phyloP scores from a whole-genome alignment of 2,329 filamentous ascomycete genomes.

The Penicillium olsonii region DNA sequence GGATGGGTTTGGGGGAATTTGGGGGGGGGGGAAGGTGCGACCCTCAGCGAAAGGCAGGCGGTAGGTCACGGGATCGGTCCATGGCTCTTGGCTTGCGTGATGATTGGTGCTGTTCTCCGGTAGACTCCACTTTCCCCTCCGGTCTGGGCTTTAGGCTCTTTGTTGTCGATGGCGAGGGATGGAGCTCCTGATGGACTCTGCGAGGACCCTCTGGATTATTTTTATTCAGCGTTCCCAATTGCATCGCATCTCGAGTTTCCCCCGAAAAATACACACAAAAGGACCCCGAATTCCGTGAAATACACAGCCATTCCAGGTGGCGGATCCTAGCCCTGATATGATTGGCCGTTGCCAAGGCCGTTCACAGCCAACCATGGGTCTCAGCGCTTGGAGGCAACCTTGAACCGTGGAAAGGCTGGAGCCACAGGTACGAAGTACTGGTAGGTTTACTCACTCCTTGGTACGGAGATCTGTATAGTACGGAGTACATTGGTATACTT shows the following conservation, averaged over 20 bases:
- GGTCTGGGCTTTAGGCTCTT: constrained; percentile 6
- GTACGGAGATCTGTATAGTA: not conserved
- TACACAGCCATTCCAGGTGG: not conserved
- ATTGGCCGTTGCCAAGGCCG: not conserved
- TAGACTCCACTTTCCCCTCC: constrained; percentile 5
- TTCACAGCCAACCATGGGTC: not conserved
- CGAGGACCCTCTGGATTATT: too few relatives aligned
- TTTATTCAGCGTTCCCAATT: too few relatives aligned
- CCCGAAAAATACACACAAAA: not conserved
- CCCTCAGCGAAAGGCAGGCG: not conserved
- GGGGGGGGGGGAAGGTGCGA: constrained; percentile 28
- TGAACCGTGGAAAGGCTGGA: not conserved
- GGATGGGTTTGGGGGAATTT: constrained; percentile 43
- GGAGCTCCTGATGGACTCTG: too few relatives aligned
- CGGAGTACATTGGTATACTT: too few relatives aligned
- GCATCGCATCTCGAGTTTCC: too few relatives aligned
- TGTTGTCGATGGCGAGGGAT: not conserved
- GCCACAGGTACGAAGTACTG: not conserved
- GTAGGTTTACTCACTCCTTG: not conserved
- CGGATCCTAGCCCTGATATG: not conserved
- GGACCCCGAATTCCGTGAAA: not conserved
- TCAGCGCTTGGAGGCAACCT: not conserved
- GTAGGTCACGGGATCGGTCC: not conserved
- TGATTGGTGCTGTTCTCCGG: not conserved
- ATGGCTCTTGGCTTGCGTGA: not conserved